Evolutionary conservation across 768 basidiomycete genomes (phyloP), one percentile per base, ranked within the genome.

Genomic region (Pisolithus albus): DNA sequence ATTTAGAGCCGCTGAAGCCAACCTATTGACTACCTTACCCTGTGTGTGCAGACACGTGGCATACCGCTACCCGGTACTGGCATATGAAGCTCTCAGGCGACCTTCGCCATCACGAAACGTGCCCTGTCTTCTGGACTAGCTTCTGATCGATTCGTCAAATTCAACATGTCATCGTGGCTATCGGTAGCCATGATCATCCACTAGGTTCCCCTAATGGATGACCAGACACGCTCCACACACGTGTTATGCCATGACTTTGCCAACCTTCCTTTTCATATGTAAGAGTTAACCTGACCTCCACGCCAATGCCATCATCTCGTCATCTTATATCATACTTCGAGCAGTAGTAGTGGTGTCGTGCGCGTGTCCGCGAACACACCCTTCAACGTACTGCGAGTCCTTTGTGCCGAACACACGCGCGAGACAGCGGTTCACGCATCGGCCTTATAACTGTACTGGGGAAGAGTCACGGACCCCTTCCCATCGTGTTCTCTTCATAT

Each of bases 221-320:
- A 36, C 26, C 26, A 43, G 43, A 37, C 64, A 66, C 52, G 66
- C 56, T 38, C 26, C 16, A 21, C 39, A 47, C 65, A 68, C 65
- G 65, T 66, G 65, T 58, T 41, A 21, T 40, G 34, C 43, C 54
- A 59, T 59, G 54, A 56, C 56, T n/a, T 28, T 50, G 38, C 56
- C 53, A 50, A 37, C 44, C 44, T n/a, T 5, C 30, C 28, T 16
- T 32, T 26, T 46, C 44, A 32, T 46, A 32, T 24, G 26, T 41
- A 18, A 41, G n/a, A 41, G 40, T 19, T 41, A 18, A 41, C 18
- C 40, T 41, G 7, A 41, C 18, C 40, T 11, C 9, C 26, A 26
- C 9, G 42, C 15, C 15, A 30, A 8, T 16, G 13, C 24, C 26
- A 43, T 26, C 23, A 21, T 43, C 21, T 43, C 42, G 15, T 24